A percentile compares a stretch with the other conserved stretches of the same genome.
These are phyloP conservation scores for Pisolithus tinctorius DNA, from an alignment of 768 basidiomycete species.

Conservation along the genomic window DNA sequence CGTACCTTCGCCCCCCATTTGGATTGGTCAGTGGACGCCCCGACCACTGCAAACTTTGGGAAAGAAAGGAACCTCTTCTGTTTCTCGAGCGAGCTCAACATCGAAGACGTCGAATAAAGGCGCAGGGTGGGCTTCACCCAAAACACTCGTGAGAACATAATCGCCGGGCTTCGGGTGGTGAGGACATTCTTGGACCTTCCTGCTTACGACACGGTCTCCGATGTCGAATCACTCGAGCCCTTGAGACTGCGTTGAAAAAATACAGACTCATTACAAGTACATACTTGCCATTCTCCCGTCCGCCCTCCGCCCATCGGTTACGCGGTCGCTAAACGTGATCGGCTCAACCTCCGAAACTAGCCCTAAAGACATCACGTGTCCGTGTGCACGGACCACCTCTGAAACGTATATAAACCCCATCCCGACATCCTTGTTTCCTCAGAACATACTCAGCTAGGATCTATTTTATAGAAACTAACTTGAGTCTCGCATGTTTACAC, in stretches of 20 bases:
- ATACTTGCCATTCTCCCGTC: too few relatives aligned
- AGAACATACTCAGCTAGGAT: slow-evolving; percentile 81
- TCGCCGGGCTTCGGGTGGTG: background rate
- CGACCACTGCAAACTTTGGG: slow-evolving; percentile 68
- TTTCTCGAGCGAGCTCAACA: slow-evolving; percentile 35
- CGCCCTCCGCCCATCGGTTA: too few relatives aligned
- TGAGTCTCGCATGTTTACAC: slow-evolving; percentile 76
- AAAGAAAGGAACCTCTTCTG: slow-evolving; percentile 52
- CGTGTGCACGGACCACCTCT: slow-evolving; percentile 28
- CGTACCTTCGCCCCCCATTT: slow-evolving; percentile 75
- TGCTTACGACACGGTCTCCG: too few relatives aligned
- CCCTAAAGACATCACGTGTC: slow-evolving; percentile 17
- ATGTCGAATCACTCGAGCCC: too few relatives aligned
- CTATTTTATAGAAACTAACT: slow-evolving; percentile 75
- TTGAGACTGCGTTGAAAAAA: too few relatives aligned
- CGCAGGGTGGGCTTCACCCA: background rate
- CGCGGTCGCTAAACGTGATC: background rate
- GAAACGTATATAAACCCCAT: slow-evolving; percentile 27
- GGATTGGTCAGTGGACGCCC: slow-evolving; percentile 70
- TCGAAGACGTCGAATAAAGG: slow-evolving; percentile 9
- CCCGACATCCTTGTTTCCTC: slow-evolving; percentile 24
- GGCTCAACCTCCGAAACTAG: background rate
- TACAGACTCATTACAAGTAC: too few relatives aligned
- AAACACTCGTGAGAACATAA: background rate
- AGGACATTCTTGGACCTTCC: too few relatives aligned